These are phyloP conservation scores for Calamus simplicifolius DNA, from an alignment of 176 grass and related monocot species.

Conservation along the genomic window DNA sequence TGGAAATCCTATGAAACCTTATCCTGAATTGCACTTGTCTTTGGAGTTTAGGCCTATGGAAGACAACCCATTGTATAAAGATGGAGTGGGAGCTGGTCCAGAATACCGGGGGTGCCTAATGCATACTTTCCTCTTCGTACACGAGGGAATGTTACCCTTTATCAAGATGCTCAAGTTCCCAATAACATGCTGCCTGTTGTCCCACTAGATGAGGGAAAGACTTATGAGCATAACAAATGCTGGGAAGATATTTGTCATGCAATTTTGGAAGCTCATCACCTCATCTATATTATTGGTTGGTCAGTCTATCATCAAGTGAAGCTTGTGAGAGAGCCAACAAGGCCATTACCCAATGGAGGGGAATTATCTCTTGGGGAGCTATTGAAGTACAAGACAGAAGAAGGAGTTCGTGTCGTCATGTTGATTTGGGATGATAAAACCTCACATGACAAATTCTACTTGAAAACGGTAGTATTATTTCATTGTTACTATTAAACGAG, in stretches of 20 bases:
- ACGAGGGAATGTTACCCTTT: slow-evolving; percentile 58
- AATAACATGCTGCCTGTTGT: slow-evolving; percentile 51
- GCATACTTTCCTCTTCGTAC: slow-evolving; percentile 83
- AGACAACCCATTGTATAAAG: slow-evolving; percentile 46
- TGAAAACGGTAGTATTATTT: slow-evolving; percentile 62
- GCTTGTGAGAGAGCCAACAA: slow-evolving; percentile 59
- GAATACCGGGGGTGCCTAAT: slow-evolving; percentile 70
- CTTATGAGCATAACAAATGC: slow-evolving; percentile 79
- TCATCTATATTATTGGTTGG: slow-evolving; percentile 88
- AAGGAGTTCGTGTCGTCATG: slow-evolving; percentile 85
- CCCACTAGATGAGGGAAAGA: slow-evolving; percentile 51
- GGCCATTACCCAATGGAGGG: slow-evolving; percentile 39
- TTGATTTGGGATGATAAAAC: slow-evolving; percentile 99
- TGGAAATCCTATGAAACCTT: slow-evolving; percentile 39
- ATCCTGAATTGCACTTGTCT: slow-evolving; percentile 57
- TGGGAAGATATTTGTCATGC: slow-evolving; percentile 98
- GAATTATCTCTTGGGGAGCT: slow-evolving; percentile 57
- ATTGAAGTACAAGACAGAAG: slow-evolving; percentile 70
- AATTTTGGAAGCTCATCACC: slow-evolving; percentile 78
- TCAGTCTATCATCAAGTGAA: slow-evolving; percentile 72
- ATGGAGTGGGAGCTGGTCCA: slow-evolving; percentile 39
- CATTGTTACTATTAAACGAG: no score
- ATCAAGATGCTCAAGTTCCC: slow-evolving; percentile 92
- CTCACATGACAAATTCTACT: slow-evolving; percentile 79
- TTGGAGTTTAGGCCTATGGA: slow-evolving; percentile 69